phyloP scores from a whole-genome alignment of 2,329 filamentous ascomycete species.

The Trichoderma sp. region DNA sequence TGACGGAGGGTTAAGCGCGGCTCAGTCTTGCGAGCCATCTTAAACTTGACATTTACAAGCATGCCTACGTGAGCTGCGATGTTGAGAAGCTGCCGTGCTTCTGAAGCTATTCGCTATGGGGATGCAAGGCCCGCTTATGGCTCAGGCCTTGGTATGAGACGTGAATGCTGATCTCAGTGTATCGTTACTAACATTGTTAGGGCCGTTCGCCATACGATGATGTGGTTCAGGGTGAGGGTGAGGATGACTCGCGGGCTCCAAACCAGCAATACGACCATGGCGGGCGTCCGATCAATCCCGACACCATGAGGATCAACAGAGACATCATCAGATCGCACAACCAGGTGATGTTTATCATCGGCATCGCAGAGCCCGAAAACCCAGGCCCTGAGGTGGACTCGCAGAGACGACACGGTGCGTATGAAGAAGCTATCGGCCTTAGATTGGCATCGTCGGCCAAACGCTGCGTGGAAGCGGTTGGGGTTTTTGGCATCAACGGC shows the following conservation, averaged over 20 bases:
- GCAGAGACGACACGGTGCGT: conserved; percentile 47
- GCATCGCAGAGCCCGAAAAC: conserved; percentile 61
- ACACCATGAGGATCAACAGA: conserved; percentile 57
- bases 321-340: conserved; percentile 63
- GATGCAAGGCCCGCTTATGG: conserved; percentile 57
- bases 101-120: conserved; percentile 46
- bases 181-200: conserved; percentile 36
- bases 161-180: background rate
- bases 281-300: conserved; percentile 57
- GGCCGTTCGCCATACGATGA: conserved; percentile 63
- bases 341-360: conserved; percentile 64
- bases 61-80: conserved; percentile 13
- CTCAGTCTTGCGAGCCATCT: background rate
- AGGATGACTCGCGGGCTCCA: conserved; percentile 44
- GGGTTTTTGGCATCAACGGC: conserved; percentile 55
- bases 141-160: conserved; percentile 54
- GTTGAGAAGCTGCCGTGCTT: conserved; percentile 1
- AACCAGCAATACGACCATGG: conserved; percentile 56
- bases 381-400: conserved; percentile 45
- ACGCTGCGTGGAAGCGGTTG: conserved; percentile 43
- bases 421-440: conserved; percentile 51
- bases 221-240: conserved; percentile 53
- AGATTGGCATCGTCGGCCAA: conserved; percentile 40
- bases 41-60: background rate
- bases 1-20: background rate